A percentile compares a stretch with the other conserved stretches of the same genome.
Evolutionary conservation across 106 monocot species (phyloP).

Genomic region (Acorus gramineus): DNA sequence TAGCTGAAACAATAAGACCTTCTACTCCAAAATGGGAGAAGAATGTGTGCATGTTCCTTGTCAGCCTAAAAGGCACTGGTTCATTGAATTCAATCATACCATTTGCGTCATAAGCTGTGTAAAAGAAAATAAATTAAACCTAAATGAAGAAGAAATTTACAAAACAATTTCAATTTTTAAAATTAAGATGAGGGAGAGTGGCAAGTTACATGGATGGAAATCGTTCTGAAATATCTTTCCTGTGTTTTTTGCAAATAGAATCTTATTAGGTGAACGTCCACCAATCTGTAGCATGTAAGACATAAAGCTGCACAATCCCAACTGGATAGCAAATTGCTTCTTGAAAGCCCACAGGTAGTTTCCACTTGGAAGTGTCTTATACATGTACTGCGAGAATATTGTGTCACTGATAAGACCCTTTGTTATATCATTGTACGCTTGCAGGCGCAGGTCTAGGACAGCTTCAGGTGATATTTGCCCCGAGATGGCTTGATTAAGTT

Average conservation of each 20-base stretch:
- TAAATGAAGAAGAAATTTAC: no score
- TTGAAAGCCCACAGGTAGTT: conserved; percentile 98
- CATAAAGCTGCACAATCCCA: conserved; percentile 90
- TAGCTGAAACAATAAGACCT: conserved; percentile 92
- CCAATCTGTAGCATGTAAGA: conserved; percentile 98
- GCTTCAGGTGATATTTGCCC: conserved; percentile 85
- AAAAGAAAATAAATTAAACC: neutral
- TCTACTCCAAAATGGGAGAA: conserved; percentile 98
- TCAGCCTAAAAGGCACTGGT: conserved; percentile 93
- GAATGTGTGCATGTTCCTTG: conserved; percentile 92
- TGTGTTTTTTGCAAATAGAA: conserved; percentile 93
- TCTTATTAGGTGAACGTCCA: conserved; percentile 88
- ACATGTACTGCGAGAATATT: conserved; percentile 95
- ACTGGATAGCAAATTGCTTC: conserved; percentile 88
- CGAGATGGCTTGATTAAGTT: conserved; percentile 84
- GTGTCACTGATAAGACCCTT: conserved; percentile 73
- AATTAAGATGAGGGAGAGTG: neutral
- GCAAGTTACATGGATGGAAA: conserved; percentile 79
- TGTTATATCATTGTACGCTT: conserved; percentile 91
- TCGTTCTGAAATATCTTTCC: conserved; percentile 97
- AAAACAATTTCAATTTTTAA: neutral
- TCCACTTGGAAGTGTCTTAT: conserved; percentile 92
- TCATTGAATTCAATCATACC: conserved; percentile 99
- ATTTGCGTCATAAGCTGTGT: conserved; percentile 84
- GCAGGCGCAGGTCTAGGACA: conserved; percentile 71